phyloP scores from a whole-genome alignment of 78 protist genomes.

The Dictyostelium intermedium region DNA sequence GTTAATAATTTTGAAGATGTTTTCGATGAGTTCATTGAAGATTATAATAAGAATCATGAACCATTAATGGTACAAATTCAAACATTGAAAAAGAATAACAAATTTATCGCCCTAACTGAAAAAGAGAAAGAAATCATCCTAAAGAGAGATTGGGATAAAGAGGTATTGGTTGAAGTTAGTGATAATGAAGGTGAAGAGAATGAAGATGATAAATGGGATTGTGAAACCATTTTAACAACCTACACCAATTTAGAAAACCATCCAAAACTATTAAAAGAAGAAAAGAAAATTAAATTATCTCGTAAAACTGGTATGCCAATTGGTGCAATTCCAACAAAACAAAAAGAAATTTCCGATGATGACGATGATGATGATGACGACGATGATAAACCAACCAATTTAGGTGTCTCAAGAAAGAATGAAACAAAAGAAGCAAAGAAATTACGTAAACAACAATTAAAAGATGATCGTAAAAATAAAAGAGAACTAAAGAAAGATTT shows the following conservation, averaged over 20 bases:
- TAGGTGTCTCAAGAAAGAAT: constrained; percentile 25
- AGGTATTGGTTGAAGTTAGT: background rate
- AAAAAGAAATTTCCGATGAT: background rate
- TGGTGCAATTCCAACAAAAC: background rate
- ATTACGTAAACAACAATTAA: constrained; percentile 43
- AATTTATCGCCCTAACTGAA: constrained; percentile 19
- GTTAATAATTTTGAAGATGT: constrained; percentile 42
- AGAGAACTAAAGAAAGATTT: constrained; percentile 56
- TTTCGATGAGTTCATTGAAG: constrained; percentile 53
- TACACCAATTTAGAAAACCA: constrained; percentile 84
- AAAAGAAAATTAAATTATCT: constrained; percentile 16
- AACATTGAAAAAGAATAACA: constrained; percentile 4
- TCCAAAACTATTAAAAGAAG: constrained; percentile 80
- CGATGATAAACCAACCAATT: background rate
- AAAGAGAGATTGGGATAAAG: constrained; percentile 42
- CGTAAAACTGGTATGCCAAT: constrained; percentile 63
- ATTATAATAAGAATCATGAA: constrained; percentile 36
- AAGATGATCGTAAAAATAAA: background rate
- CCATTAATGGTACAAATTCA: constrained; percentile 29
- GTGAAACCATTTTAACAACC: constrained; percentile 82
- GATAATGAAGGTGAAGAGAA: constrained; percentile 47
- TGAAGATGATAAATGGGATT: constrained; percentile 79
- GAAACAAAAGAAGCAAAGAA: constrained; percentile 55
- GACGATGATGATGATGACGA: constrained; percentile 2
- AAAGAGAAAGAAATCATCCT: constrained; percentile 29